Conservation (phyloP, 495 filamentous ascomycete genomes). For the Penicillium cosmopolitanum region DNA sequence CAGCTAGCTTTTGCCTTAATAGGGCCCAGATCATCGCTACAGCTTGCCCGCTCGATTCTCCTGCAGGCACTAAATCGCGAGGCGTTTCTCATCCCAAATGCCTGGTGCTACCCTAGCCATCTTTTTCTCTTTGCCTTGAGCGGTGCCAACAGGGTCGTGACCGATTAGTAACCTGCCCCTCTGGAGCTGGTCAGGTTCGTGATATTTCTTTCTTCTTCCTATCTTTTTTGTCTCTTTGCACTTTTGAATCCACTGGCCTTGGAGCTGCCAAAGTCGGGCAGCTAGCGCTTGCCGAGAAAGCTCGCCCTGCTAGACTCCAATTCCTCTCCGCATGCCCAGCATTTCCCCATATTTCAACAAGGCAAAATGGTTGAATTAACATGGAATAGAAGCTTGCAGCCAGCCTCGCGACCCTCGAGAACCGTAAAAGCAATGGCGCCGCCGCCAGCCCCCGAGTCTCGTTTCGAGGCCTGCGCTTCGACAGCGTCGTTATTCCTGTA, state of each 20-base stretch:
- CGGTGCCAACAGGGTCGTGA: constrained; percentile 27
- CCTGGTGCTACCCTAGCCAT: constrained; percentile 22
- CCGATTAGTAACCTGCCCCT: constrained; percentile 22
- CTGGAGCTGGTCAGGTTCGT: constrained; percentile 27
- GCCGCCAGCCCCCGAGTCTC: constrained; percentile 49
- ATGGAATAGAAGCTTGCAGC: constrained; percentile 35
- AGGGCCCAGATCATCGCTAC: constrained; percentile 23
- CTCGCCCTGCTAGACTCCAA: constrained; percentile 1
- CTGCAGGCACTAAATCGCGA: constrained; percentile 21
- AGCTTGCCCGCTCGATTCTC: constrained; percentile 21
- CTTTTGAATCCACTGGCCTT: constrained; percentile 4
- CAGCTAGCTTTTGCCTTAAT: constrained; percentile 25
- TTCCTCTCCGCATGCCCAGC: not conserved
- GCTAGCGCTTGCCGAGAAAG: constrained; percentile 11
- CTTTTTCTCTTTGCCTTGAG: constrained; percentile 22
- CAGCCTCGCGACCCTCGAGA: constrained; percentile 32
- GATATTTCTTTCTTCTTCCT: constrained; percentile 8
- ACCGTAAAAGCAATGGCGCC: constrained; percentile 45
- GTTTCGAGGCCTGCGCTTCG: constrained; percentile 83
- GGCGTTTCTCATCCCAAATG: constrained; percentile 25
- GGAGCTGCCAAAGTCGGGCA: not conserved
- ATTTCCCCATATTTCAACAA: not conserved
- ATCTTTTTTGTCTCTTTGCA: constrained; percentile 6
- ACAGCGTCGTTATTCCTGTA: constrained; percentile 88
- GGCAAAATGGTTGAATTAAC: constrained; percentile 35